Evolutionary conservation across 495 filamentous ascomycete genomes (phyloP).

Genomic region (Aspergillus hancockii): DNA sequence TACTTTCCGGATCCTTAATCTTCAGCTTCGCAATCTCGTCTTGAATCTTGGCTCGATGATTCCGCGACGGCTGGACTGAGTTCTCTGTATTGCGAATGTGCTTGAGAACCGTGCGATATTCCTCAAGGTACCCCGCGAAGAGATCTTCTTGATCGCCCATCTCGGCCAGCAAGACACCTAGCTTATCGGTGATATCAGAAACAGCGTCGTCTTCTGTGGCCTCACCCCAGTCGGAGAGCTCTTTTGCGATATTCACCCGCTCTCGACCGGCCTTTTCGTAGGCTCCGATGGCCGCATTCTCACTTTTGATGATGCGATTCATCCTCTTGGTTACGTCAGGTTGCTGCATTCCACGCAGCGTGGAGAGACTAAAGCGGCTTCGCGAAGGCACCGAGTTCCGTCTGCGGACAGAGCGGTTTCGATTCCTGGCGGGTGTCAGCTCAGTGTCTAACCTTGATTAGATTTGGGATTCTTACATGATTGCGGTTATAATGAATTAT

Average conservation of each 20-base stretch:
- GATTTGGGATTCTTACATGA: constrained; percentile 5
- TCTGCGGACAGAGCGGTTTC: constrained; percentile 59
- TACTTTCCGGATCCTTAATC: constrained; percentile 80
- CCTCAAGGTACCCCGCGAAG: constrained; percentile 85
- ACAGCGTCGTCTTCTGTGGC: constrained; percentile 81
- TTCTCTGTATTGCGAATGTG: constrained; percentile 88
- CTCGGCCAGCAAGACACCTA: constrained; percentile 88
- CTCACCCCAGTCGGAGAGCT: constrained; percentile 97
- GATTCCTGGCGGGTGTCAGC: constrained; percentile 48
- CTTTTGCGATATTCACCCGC: constrained; percentile 76
- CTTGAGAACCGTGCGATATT: constrained; percentile 78
- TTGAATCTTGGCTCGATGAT: constrained; percentile 77
- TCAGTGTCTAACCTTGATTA: neutral
- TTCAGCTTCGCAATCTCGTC: constrained; percentile 91
- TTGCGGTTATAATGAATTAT: neutral
- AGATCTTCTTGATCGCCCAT: constrained; percentile 88
- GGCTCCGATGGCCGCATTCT: constrained; percentile 79
- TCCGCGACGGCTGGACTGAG: constrained; percentile 87
- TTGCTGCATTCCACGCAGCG: constrained; percentile 77
- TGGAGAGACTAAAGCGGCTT: constrained; percentile 74
- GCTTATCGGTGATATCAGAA: constrained; percentile 87
- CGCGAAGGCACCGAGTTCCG: constrained; percentile 42
- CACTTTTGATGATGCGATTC: constrained; percentile 86
- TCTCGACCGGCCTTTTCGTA: constrained; percentile 82
- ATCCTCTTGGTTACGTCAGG: constrained; percentile 83